phyloP scores from a whole-genome alignment of 2,329 filamentous ascomycete species.

The Dactylella cylindrospora region DNA sequence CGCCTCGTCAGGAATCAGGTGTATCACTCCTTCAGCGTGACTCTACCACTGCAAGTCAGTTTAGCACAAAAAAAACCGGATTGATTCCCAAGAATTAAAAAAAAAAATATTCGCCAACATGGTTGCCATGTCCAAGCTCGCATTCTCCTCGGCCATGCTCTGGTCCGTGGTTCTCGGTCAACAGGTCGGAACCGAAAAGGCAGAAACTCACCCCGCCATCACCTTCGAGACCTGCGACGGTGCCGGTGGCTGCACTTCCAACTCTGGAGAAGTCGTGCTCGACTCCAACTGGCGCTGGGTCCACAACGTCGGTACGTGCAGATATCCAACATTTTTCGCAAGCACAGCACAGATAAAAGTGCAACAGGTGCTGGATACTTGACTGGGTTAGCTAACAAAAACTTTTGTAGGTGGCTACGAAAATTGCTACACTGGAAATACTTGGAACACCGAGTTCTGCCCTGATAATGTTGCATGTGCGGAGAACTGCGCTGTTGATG shows the following conservation, averaged over 20 bases:
- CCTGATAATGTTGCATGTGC: constrained; percentile 55
- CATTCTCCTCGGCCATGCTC: constrained; percentile 31
- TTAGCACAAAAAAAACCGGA: constrained; percentile 6
- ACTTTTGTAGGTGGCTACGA: constrained; percentile 51
- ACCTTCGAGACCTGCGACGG: constrained; percentile 59
- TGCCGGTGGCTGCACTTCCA: constrained; percentile 59
- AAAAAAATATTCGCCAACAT: constrained; percentile 25
- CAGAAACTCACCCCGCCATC: constrained; percentile 59
- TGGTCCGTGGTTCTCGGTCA: constrained; percentile 53
- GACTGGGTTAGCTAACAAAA: constrained; percentile 2
- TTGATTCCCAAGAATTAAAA: not conserved
- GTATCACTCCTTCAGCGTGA: constrained; percentile 5
- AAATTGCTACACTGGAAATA: constrained; percentile 57
- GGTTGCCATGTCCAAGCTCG: constrained; percentile 30
- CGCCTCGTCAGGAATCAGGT: constrained; percentile 29
- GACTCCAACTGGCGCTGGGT: constrained; percentile 60
- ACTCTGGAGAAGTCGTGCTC: constrained; percentile 58
- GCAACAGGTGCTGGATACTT: not conserved
- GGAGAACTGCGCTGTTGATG: constrained; percentile 59
- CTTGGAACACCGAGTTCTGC: constrained; percentile 55
- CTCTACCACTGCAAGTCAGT: not conserved
- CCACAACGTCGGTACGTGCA: constrained; percentile 51
- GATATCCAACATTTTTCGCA: not conserved
- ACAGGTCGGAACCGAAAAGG: constrained; percentile 56
- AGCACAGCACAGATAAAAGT: not conserved